These are phyloP conservation scores for Metschnikowia lunata DNA, from an alignment of 805 yeast species.

Conservation along the genomic window DNA sequence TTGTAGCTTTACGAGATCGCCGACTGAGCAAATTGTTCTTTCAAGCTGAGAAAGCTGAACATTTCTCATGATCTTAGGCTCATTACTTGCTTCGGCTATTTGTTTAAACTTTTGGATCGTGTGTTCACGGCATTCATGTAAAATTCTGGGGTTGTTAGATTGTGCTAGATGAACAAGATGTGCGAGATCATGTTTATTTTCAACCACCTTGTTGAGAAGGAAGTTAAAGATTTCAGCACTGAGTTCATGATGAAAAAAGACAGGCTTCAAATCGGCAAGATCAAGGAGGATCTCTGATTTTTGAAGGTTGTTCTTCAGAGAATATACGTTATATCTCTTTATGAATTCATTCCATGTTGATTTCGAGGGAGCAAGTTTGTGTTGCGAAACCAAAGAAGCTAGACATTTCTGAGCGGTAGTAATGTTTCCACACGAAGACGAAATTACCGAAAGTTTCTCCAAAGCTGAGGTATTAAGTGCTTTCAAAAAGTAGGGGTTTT, in stretches of 20 bases:
- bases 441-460: slow-evolving; percentile 23
- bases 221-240: slow-evolving; percentile 18
- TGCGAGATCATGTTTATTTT: slow-evolving; percentile 24
- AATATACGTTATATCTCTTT: slow-evolving; percentile 12
- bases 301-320: slow-evolving; percentile 2
- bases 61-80: slow-evolving; percentile 9
- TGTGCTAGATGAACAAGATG: slow-evolving; percentile 23
- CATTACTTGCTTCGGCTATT: slow-evolving; percentile 10
- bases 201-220: slow-evolving; percentile 20
- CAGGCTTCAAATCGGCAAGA: slow-evolving; percentile 24
- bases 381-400: slow-evolving; percentile 9
- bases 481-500: slow-evolving; percentile 11
- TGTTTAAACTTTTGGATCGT: slow-evolving; percentile 19
- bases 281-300: slow-evolving; percentile 17
- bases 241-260: slow-evolving; percentile 24
- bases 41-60: slow-evolving; percentile 22
- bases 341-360: slow-evolving; percentile 21
- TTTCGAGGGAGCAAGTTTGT: slow-evolving; percentile 21
- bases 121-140: slow-evolving; percentile 15
- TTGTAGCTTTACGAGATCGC: too few species aligned
- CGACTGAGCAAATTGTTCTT: too few species aligned
- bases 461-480: slow-evolving; percentile 19
- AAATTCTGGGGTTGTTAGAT: slow-evolving; percentile 6
- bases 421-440: slow-evolving; percentile 17
- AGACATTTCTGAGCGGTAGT: slow-evolving; percentile 12